Percentiles rank a stretch among this genome's conserved stretches.
Conservation (phyloP, 352 stramenopile species). For the Globisporangium cylindrosporum region DNA sequence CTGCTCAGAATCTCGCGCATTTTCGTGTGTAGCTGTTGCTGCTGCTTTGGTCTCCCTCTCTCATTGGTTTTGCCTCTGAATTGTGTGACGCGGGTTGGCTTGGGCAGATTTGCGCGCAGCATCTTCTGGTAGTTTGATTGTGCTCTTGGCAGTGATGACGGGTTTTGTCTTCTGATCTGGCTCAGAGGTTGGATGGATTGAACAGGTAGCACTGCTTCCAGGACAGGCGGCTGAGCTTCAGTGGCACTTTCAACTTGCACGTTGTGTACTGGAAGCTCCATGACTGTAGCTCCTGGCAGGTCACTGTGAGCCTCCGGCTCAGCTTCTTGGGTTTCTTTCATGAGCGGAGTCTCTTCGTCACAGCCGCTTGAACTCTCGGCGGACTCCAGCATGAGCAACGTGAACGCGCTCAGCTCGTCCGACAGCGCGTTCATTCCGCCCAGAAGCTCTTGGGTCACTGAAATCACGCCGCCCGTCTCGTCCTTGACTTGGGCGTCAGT, state of each 20-base stretch:
- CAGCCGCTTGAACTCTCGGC: not conserved
- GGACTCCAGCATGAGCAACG: conserved; percentile 12
- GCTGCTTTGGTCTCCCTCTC: not conserved
- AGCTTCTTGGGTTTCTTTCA: not conserved
- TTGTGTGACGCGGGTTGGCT: not conserved
- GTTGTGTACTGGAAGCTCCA: not conserved
- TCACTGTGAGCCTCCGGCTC: not conserved
- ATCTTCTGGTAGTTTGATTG: conserved; percentile 8
- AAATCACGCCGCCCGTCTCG: not conserved
- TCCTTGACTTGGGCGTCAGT: no score
- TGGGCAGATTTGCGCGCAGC: conserved; percentile 7
- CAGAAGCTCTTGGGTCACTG: conserved; percentile 10
- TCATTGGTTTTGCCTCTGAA: not conserved
- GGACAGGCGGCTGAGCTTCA: not conserved
- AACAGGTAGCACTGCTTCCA: not conserved
- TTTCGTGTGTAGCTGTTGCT: conserved; percentile 3
- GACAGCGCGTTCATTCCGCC: conserved; percentile 16
- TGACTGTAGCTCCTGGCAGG: not conserved
- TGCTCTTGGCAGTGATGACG: not conserved
- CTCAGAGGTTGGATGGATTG: no score
- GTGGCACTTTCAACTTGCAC: not conserved
- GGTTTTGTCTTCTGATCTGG: not conserved
- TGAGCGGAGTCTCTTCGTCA: not conserved
- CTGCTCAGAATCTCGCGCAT: conserved; percentile 18
- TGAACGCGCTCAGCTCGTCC: conserved; percentile 26